Conservation (phyloP, 2,329 filamentous ascomycete species). For the Zasmidium citrigriseum region DNA sequence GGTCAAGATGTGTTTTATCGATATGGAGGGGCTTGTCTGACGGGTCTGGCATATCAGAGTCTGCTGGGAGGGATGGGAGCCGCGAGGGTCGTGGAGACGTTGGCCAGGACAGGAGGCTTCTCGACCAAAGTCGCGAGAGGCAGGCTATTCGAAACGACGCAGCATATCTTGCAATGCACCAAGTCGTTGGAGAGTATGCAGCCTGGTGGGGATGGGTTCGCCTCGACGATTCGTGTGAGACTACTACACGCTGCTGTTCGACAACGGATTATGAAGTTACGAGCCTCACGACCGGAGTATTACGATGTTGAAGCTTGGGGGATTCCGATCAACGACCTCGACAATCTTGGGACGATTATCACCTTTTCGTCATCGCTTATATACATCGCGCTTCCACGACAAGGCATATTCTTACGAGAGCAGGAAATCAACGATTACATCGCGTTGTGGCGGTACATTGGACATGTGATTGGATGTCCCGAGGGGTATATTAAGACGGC, state of each 20-base stretch:
- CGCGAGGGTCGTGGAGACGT: constrained; percentile 71
- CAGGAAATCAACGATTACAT: constrained; percentile 70
- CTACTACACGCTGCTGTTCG: constrained; percentile 70
- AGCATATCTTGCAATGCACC: constrained; percentile 73
- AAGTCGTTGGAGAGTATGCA: constrained; percentile 64
- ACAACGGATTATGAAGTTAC: constrained; percentile 63
- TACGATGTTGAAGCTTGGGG: constrained; percentile 62
- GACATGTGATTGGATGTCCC: constrained; percentile 69
- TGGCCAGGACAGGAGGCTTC: constrained; percentile 74
- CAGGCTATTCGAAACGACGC: constrained; percentile 71
- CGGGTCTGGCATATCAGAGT: constrained; percentile 64
- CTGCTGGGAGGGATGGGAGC: constrained; percentile 72
- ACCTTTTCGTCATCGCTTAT: constrained; percentile 70
- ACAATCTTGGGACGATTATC: constrained; percentile 70
- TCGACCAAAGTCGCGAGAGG: constrained; percentile 65
- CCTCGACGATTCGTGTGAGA: constrained; percentile 66
- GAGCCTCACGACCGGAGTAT: constrained; percentile 59
- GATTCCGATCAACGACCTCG: constrained; percentile 73
- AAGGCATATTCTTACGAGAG: constrained; percentile 66
- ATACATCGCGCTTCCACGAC: constrained; percentile 69
- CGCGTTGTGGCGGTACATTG: constrained; percentile 75
- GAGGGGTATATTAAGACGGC: constrained; percentile 55
- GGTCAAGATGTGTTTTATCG: constrained; percentile 78
- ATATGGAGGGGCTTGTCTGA: constrained; percentile 68
- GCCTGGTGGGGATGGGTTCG: constrained; percentile 67